Evolutionary conservation across 768 basidiomycete genomes (phyloP).

Genomic region (Pisolithus orientalis): DNA sequence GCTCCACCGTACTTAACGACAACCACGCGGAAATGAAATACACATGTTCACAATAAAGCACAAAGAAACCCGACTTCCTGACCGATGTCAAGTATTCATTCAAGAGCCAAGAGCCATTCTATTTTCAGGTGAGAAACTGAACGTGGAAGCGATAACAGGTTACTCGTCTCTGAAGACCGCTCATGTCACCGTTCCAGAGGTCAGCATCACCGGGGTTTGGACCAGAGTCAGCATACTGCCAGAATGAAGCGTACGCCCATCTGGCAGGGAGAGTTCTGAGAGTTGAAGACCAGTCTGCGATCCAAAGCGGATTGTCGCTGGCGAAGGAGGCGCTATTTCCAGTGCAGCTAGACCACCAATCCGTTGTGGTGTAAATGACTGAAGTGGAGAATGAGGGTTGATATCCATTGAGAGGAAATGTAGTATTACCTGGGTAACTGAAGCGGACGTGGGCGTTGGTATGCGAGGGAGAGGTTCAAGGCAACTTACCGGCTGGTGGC

Average conservation of each 20-base stretch:
- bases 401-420: not conserved
- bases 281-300: conserved; percentile 46
- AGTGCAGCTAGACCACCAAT: conserved; percentile 67
- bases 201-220: conserved; percentile 54
- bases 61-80: not conserved
- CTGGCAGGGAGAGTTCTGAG: conserved; percentile 55
- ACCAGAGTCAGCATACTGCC: conserved; percentile 54
- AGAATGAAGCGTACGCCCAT: conserved; percentile 51
- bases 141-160: not conserved
- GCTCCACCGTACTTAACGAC: not conserved
- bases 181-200: conserved; percentile 46
- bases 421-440: conserved; percentile 36
- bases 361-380: conserved; percentile 60
- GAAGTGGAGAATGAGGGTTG: not conserved
- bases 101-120: not conserved
- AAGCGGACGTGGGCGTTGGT: not conserved
- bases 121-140: not conserved
- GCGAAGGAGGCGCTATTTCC: conserved; percentile 49
- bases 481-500: conserved; percentile 37
- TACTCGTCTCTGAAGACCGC: conserved; percentile 25
- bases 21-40: not conserved
- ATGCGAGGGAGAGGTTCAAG: not conserved
- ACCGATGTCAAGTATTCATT: not conserved
- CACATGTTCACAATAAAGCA: not conserved
- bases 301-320: conserved; percentile 51